Conservation (phyloP, 495 filamentous ascomycete genomes). For the Penicillium bialowiezense region DNA sequence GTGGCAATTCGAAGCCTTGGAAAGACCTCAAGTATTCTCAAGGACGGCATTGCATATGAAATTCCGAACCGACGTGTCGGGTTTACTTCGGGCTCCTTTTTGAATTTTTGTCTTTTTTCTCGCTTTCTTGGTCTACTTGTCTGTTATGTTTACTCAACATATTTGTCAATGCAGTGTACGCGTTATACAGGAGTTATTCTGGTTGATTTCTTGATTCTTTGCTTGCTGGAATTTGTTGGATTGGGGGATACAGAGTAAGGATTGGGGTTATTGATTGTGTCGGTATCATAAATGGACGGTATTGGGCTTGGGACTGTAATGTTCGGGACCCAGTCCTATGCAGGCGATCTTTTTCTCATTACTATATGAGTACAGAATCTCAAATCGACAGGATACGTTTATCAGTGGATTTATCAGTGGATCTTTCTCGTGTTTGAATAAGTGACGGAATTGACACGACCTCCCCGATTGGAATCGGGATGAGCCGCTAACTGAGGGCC, state of each 20-base stretch:
- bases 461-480: not conserved
- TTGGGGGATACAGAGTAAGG: not conserved
- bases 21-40: not conserved
- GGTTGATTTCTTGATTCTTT: not conserved
- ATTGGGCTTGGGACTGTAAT: constrained; percentile 1
- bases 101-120: not conserved
- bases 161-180: not conserved
- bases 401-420: not conserved
- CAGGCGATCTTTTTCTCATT: not conserved
- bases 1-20: not conserved
- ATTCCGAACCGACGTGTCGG: not conserved
- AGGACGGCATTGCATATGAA: not conserved
- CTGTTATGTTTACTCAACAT: too few relatives aligned
- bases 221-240: not conserved
- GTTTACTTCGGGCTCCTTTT: not conserved
- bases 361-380: constrained; percentile 6
- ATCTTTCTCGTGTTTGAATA: not conserved
- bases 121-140: not conserved
- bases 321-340: not conserved
- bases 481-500: not conserved
- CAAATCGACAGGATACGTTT: constrained; percentile 1
- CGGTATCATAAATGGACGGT: constrained; percentile 4
- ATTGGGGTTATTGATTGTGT: constrained; percentile 1
- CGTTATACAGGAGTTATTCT: constrained; percentile 1
- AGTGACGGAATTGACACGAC: not conserved